Conservation (phyloP, 805 yeast species). For the Jamesozyma jinghongensis region DNA sequence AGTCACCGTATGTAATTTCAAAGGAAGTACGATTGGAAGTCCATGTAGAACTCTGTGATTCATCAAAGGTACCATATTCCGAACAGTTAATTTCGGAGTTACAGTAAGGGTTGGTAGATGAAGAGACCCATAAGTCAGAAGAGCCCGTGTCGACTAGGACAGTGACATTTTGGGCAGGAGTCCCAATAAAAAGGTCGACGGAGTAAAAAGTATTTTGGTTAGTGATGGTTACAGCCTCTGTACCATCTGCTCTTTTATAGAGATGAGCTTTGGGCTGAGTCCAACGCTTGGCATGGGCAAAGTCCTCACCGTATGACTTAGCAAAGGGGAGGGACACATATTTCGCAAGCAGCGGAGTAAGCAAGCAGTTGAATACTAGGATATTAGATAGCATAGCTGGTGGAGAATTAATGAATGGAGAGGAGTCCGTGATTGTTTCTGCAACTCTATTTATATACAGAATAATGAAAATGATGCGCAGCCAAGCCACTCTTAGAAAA, state of each 20-base stretch:
- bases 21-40: constrained; percentile 31
- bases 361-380: no score
- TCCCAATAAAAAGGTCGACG: constrained; percentile 43
- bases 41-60: constrained; percentile 17
- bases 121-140: constrained; percentile 52
- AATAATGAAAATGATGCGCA: no score
- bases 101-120: constrained; percentile 42
- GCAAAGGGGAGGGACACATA: constrained; percentile 16
- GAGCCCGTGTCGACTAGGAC: constrained; percentile 67
- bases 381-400: no score
- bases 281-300: constrained; percentile 4
- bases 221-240: constrained; percentile 28
- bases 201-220: constrained; percentile 39
- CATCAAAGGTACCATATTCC: constrained; percentile 31
- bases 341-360: neutral
- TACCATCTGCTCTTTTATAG: constrained; percentile 25
- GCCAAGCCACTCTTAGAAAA: no score
- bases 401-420: no score
- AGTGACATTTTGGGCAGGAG: constrained; percentile 43
- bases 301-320: constrained; percentile 17
- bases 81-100: constrained; percentile 29
- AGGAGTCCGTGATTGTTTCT: no score
- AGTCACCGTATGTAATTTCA: constrained; percentile 45
- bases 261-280: constrained; percentile 7
- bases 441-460: no score